Evolutionary conservation across 495 filamentous ascomycete species (phyloP).

Genomic region (Monascus purpureus): DNA sequence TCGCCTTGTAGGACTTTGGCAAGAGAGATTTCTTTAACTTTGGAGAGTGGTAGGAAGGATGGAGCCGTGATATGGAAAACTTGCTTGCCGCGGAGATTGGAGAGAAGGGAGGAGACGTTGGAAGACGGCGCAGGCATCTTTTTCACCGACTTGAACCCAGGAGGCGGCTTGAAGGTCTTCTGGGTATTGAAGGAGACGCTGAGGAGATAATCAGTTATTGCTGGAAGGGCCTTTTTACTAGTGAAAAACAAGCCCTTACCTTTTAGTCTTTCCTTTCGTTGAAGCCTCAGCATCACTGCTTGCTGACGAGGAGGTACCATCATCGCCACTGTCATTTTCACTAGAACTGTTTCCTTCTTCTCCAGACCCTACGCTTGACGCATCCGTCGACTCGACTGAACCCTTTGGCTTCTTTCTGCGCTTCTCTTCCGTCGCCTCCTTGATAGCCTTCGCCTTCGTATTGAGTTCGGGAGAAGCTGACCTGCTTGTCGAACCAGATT

Average conservation of each 20-base stretch:
- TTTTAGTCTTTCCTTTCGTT: conserved; percentile 7
- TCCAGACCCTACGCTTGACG: conserved; percentile 17
- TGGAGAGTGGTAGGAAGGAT: conserved; percentile 26
- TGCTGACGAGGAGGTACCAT: conserved; percentile 8
- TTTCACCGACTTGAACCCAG: conserved; percentile 27
- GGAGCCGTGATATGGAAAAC: conserved; percentile 32
- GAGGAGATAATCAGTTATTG: not conserved
- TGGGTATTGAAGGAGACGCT: conserved; percentile 12
- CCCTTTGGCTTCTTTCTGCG: conserved; percentile 5
- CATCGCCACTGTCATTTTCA: conserved; percentile 22
- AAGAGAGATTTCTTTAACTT: conserved; percentile 29
- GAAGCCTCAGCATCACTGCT: conserved; percentile 6
- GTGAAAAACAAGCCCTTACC: too few relatives aligned
- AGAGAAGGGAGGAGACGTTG: conserved; percentile 21
- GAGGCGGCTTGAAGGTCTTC: conserved; percentile 25
- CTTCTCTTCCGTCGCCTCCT: not conserved
- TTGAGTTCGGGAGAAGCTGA: conserved; percentile 19
- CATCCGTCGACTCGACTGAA: conserved; percentile 11
- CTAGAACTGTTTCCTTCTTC: conserved; percentile 15
- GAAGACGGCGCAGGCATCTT: conserved; percentile 21
- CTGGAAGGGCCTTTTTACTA: not conserved
- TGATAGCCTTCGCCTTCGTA: conserved; percentile 18
- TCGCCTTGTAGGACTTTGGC: conserved; percentile 27
- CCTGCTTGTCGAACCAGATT: conserved; percentile 15
- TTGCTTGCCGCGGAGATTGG: conserved; percentile 29